Conservation (phyloP, 2,329 filamentous ascomycete genomes). For the Talaromyces piceae region DNA sequence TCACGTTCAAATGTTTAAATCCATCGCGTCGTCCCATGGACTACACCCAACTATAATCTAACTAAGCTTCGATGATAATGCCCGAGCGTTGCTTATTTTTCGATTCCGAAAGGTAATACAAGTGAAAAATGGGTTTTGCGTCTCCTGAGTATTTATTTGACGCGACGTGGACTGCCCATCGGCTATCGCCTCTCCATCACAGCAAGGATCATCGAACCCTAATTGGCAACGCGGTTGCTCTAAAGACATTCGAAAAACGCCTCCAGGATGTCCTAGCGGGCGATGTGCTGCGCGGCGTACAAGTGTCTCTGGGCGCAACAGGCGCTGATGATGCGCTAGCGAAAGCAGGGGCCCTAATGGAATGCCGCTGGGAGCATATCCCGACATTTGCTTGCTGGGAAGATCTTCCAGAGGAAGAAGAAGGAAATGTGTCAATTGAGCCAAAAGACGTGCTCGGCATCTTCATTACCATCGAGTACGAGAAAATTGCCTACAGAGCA, state of each 20-base stretch:
- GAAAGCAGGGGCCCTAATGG: constrained; percentile 36
- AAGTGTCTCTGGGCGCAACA: constrained; percentile 28
- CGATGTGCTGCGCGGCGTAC: constrained; percentile 40
- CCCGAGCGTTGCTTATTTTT: too few species aligned
- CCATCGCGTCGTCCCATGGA: neutral
- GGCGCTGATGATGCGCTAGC: constrained; percentile 29
- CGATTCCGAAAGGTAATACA: too few species aligned
- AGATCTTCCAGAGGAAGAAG: constrained; percentile 17
- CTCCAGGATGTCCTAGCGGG: constrained; percentile 44
- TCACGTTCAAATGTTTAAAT: neutral
- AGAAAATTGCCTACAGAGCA: constrained; percentile 43
- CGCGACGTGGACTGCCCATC: constrained; percentile 48
- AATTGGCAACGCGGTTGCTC: constrained; percentile 25
- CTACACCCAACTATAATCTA: neutral
- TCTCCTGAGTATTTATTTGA: constrained; percentile 40
- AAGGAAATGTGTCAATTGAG: constrained; percentile 9
- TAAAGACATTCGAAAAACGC: constrained; percentile 41
- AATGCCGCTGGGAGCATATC: constrained; percentile 39
- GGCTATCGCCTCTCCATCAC: constrained; percentile 48
- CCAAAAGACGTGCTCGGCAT: constrained; percentile 37
- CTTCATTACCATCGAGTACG: constrained; percentile 43
- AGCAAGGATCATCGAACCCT: constrained; percentile 30
- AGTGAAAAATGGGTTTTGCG: constrained; percentile 20
- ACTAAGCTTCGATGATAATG: neutral
- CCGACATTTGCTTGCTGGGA: constrained; percentile 16